A percentile compares a stretch with the other conserved stretches of the same genome.
phyloP scores from a whole-genome alignment of 306 rosid species.

The Prunus mira region DNA sequence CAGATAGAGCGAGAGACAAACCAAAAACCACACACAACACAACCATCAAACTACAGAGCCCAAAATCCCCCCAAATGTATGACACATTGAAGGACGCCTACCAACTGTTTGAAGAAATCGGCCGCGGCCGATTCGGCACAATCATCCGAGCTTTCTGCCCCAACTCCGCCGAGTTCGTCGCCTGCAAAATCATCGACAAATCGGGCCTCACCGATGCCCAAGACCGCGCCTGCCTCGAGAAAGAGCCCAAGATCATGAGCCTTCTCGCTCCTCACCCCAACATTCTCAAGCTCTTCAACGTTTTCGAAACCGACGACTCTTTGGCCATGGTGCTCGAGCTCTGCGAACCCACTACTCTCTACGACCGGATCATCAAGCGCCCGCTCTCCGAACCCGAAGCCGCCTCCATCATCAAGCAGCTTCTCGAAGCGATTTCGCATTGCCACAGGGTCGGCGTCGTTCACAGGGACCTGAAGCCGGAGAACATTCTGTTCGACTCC shows the following conservation, averaged over 20 bases:
- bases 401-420: conserved; percentile 37
- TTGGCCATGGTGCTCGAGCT: conserved; percentile 57
- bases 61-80: conserved; percentile 35
- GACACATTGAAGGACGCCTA: conserved; percentile 43
- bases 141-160: conserved; percentile 55
- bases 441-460: conserved; percentile 63
- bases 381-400: conserved; percentile 51
- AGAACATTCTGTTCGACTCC: conserved; percentile 60
- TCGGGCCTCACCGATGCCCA: conserved; percentile 42
- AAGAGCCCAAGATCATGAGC: conserved; percentile 70
- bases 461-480: conserved; percentile 77
- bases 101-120: conserved; percentile 63
- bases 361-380: conserved; percentile 51
- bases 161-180: conserved; percentile 30
- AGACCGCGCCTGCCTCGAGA: conserved; percentile 62
- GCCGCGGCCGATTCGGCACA: conserved; percentile 72
- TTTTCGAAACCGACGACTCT: conserved; percentile 43
- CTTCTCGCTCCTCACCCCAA: conserved; percentile 63
- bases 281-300: conserved; percentile 44
- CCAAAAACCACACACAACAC: background rate
- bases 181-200: conserved; percentile 67
- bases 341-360: conserved; percentile 52
- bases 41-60: background rate
- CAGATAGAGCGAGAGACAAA: too few relatives aligned
- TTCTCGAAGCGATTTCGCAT: conserved; percentile 53